Evolutionary conservation across 306 rosid species (phyloP).

Genomic region (Arachis stenosperma): DNA sequence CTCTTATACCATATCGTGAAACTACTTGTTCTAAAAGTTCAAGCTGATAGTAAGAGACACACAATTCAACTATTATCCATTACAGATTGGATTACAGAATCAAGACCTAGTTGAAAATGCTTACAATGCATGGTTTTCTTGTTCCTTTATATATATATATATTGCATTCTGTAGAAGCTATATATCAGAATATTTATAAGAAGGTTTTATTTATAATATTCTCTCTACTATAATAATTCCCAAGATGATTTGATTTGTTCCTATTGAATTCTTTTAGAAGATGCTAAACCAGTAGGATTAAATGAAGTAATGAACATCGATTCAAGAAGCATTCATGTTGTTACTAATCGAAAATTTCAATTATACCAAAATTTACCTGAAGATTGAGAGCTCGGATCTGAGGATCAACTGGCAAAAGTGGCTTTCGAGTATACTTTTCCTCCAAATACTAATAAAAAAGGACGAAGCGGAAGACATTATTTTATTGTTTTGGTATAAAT

Average conservation of each 20-base stretch:
- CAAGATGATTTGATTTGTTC: background rate
- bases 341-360: background rate
- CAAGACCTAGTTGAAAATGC: background rate
- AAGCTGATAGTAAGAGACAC: too few species aligned
- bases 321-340: background rate
- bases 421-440: slow-evolving; percentile 50
- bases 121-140: background rate
- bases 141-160: background rate
- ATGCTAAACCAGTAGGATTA: background rate
- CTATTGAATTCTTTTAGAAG: background rate
- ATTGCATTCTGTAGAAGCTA: background rate
- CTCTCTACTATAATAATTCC: slow-evolving; percentile 14
- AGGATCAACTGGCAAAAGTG: slow-evolving; percentile 52
- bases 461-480: slow-evolving; percentile 12
- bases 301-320: background rate
- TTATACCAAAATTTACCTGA: slow-evolving; percentile 42
- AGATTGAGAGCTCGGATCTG: slow-evolving; percentile 53
- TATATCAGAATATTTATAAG: background rate
- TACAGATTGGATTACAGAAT: slow-evolving; percentile 9
- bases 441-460: slow-evolving; percentile 50
- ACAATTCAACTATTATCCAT: background rate
- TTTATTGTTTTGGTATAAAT: background rate
- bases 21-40: too few species aligned
- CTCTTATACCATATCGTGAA: too few species aligned
- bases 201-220: background rate